phyloP scores from a whole-genome alignment of 257 asterid species.

The Solanum phureja region DNA sequence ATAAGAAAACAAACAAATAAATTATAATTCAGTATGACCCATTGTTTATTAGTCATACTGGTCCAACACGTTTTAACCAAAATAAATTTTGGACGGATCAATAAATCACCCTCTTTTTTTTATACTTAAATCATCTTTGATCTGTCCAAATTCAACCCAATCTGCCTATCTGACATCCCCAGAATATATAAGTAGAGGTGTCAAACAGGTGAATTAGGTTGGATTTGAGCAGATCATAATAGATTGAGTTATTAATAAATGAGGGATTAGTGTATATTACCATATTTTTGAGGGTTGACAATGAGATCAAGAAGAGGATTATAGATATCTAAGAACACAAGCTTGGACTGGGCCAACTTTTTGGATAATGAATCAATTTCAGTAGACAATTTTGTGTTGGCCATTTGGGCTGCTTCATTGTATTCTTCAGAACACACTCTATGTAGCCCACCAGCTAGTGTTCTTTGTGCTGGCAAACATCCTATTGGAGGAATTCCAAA shows the following conservation, averaged over 20 bases:
- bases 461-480: conserved; percentile 40
- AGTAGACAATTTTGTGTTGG: conserved; percentile 24
- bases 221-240: no score
- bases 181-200: no score
- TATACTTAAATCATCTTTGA: neutral
- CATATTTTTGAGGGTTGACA: conserved; percentile 22
- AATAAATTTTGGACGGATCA: neutral
- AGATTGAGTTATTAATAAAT: neutral
- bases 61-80: neutral
- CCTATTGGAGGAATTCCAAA: conserved; percentile 36
- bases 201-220: neutral
- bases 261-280: conserved; percentile 1
- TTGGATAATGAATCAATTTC: conserved; percentile 9
- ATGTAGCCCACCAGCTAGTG: conserved; percentile 22
- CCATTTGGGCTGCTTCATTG: conserved; percentile 28
- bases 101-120: neutral
- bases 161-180: neutral
- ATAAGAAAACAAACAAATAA: neutral
- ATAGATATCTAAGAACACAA: conserved; percentile 16
- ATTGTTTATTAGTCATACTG: neutral
- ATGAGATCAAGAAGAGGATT: conserved; percentile 22
- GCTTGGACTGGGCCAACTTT: conserved; percentile 4
- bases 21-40: neutral
- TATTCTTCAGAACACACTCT: conserved; percentile 17
- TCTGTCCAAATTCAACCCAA: neutral